phyloP scores from a whole-genome alignment of 2,329 filamentous ascomycete genomes.

The Phoma sp. region DNA sequence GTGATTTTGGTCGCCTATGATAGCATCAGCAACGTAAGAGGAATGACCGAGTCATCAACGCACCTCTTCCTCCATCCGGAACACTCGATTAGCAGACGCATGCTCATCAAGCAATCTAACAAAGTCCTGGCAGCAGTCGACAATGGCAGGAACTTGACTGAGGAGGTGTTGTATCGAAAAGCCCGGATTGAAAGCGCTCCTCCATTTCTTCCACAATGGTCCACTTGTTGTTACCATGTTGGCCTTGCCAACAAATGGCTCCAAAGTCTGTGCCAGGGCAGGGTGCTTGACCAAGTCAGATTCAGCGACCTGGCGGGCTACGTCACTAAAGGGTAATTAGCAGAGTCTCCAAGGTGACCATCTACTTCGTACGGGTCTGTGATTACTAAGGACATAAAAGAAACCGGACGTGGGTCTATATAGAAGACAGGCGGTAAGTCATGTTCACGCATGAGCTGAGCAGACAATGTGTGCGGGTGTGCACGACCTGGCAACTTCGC shows the following conservation, averaged over 20 bases:
- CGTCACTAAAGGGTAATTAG: not conserved
- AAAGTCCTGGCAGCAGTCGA: constrained; percentile 46
- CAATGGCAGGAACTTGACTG: constrained; percentile 47
- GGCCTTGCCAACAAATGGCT: constrained; percentile 46
- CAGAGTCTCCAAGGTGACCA: too few relatives aligned
- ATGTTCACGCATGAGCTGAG: constrained; percentile 35
- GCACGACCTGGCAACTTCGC: constrained; percentile 42
- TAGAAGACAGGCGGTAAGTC: constrained; percentile 50
- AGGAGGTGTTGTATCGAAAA: constrained; percentile 51
- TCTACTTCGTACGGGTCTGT: not conserved
- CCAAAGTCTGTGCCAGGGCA: constrained; percentile 13
- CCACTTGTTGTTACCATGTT: constrained; percentile 51
- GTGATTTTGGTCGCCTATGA: constrained; percentile 47
- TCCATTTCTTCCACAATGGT: constrained; percentile 54
- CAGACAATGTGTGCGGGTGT: constrained; percentile 42
- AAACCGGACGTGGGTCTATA: constrained; percentile 41
- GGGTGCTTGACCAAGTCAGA: not conserved
- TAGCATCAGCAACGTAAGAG: not conserved
- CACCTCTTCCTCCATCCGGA: constrained; percentile 49
- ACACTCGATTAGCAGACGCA: constrained; percentile 46
- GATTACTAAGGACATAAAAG: not conserved
- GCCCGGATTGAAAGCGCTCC: constrained; percentile 54
- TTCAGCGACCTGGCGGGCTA: not conserved
- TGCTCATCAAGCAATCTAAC: constrained; percentile 44
- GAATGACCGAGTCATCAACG: not conserved